phyloP scores from a whole-genome alignment of 768 basidiomycete species.

The Brasilioporus rufonigricans region DNA sequence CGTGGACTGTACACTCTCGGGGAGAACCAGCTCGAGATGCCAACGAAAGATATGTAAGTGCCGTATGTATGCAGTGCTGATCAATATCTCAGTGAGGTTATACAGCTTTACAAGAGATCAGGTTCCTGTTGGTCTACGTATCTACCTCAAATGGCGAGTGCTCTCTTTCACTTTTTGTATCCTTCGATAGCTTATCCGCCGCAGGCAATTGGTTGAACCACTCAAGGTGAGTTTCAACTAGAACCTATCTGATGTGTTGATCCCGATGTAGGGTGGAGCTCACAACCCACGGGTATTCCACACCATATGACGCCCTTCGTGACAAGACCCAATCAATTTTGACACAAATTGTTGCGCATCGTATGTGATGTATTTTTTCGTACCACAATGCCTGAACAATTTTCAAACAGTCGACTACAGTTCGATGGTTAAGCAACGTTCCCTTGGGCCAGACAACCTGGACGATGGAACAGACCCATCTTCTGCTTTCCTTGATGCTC shows the following conservation, averaged over 20 bases:
- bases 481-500: conserved; percentile 77
- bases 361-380: conserved; percentile 36
- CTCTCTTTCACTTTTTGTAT: not conserved
- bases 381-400: not conserved
- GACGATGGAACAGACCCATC: conserved; percentile 69
- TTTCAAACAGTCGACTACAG: conserved; percentile 46
- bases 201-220: conserved; percentile 50
- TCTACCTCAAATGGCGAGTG: conserved; percentile 76
- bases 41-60: conserved; percentile 80
- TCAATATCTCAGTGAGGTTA: not conserved
- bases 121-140: conserved; percentile 79
- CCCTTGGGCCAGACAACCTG: conserved; percentile 71
- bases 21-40: conserved; percentile 84
- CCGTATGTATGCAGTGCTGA: not conserved
- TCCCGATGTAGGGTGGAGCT: conserved; percentile 48
- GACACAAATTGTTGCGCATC: conserved; percentile 82
- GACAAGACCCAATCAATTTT: conserved; percentile 88
- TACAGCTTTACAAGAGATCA: conserved; percentile 79
- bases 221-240: conserved; percentile 36
- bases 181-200: not conserved
- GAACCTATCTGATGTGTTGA: conserved; percentile 32
- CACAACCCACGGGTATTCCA: conserved; percentile 80
- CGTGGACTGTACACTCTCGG: conserved; percentile 79
- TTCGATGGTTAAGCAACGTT: conserved; percentile 75
- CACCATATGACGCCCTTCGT: conserved; percentile 72